Evolutionary conservation across 495 filamentous ascomycete species (phyloP).

Genomic region (Penicillium angulare): DNA sequence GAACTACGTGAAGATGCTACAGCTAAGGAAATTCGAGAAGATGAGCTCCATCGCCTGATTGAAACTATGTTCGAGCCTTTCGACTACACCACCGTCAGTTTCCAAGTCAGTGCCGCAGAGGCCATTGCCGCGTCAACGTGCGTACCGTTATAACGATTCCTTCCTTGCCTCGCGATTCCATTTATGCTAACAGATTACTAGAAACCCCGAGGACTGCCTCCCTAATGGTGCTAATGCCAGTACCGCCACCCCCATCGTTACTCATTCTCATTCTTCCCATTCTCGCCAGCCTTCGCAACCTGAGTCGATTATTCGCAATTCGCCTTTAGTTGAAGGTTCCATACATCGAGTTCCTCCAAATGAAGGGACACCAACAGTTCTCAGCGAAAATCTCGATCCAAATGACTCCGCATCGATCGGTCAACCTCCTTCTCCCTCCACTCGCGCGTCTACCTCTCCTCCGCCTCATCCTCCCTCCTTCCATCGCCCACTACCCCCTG

Average conservation of each 20-base stretch:
- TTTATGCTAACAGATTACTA: constrained; percentile 14
- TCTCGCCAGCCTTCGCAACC: constrained; percentile 41
- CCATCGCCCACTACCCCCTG: constrained; percentile 35
- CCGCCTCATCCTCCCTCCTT: constrained; percentile 35
- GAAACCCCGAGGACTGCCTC: constrained; percentile 45
- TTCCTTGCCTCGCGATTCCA: background rate
- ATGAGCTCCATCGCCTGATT: constrained; percentile 91
- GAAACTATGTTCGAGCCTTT: constrained; percentile 94
- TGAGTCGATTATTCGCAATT: constrained; percentile 26
- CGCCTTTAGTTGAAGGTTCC: constrained; percentile 27
- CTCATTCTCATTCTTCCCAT: too few species aligned
- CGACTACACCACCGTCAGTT: constrained; percentile 81
- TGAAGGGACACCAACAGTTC: constrained; percentile 25
- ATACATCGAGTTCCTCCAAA: constrained; percentile 20
- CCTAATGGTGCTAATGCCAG: constrained; percentile 26
- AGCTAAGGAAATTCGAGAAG: constrained; percentile 90
- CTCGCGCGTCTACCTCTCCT: constrained; percentile 22
- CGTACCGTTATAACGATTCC: too few species aligned
- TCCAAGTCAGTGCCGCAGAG: constrained; percentile 44
- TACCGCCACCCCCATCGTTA: background rate
- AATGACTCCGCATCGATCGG: constrained; percentile 25
- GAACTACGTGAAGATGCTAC: constrained; percentile 91
- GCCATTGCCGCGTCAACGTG: constrained; percentile 38
- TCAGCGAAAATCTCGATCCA: constrained; percentile 31
- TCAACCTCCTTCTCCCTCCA: constrained; percentile 25